phyloP scores from a whole-genome alignment of 352 stramenopile species.

The Phytopythium helicoides region DNA sequence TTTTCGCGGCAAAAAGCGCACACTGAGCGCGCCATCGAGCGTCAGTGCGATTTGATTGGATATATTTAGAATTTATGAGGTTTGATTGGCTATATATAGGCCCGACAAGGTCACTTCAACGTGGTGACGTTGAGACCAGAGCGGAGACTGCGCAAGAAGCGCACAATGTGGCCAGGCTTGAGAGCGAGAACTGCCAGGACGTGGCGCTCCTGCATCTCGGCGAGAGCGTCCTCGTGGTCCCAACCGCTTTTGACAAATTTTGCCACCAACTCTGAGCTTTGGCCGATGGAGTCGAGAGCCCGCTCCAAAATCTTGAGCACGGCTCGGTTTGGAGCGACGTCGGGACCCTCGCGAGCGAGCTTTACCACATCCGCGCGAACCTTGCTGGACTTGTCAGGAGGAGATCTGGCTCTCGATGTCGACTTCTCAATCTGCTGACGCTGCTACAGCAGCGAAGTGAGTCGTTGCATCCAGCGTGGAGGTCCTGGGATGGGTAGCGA shows the following conservation, averaged over 20 bases:
- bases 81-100: too few species aligned
- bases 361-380: too few species aligned
- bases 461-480: conserved; percentile 14
- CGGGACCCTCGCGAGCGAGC: too few species aligned
- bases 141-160: conserved; percentile 6
- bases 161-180: conserved; percentile 11
- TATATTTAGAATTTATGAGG: too few species aligned
- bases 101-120: background rate
- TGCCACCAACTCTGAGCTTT: conserved; percentile 7
- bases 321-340: too few species aligned
- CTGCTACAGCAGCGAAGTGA: too few species aligned
- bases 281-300: conserved; percentile 12
- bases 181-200: conserved; percentile 3
- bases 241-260: conserved; percentile 15
- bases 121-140: background rate
- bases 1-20: too few species aligned
- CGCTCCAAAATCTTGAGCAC: conserved; percentile 3
- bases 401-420: too few species aligned
- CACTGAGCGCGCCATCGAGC: too few species aligned
- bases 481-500: conserved; percentile 15
- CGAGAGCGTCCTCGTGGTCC: conserved; percentile 20
- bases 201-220: conserved; percentile 16
- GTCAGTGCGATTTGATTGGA: too few species aligned
- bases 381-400: too few species aligned
- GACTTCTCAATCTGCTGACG: too few species aligned